Evolutionary conservation across 2,329 filamentous ascomycete genomes (phyloP), one percentile per base, ranked within the genome.

Genomic region (Fusarium buharicum): DNA sequence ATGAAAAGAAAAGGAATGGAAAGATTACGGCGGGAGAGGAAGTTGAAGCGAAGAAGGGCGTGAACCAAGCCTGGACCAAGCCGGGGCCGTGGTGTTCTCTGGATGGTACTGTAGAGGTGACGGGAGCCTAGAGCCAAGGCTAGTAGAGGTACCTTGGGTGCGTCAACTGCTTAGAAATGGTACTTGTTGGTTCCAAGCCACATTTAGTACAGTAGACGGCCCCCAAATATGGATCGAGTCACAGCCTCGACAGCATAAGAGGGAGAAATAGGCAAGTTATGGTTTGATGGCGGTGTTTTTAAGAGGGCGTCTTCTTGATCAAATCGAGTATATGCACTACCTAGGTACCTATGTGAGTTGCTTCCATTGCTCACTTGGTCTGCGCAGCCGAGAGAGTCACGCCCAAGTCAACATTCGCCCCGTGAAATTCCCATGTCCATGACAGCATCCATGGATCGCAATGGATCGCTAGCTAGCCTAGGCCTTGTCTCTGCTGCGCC

Each of bases 61-160:
- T 70, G 70, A 69, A 72, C 59, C 54, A 59, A 66, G 49, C 54
- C 55, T 53, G 55, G 64, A 51, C 57, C 62, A 49, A 54, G 55
- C 62, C 49, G 57, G 49, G 27, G 27, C 27, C 3, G 66, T 71
- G 64, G 65, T 70, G 59, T 66, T 72, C 69, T 63, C 61, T 68
- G 49, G 62, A 50, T 39, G 50, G 50, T 4, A 27, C 10, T 28
- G 40, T 59, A 59, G 47, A 57, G 41, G 59, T 48, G 58, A 37
- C 50, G 59, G 63, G 38, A 61, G 63, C 63, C 63, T 67, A 17
- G 54, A 54, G 62, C 58, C 59, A 63, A 46, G 28, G 28, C 36
- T 28, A 41, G 58, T 41, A 47, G 50, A 65, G 22, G 62, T 66
- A 55, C 57, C 62, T 63, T 41, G 22, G 28, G 27, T 63, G 58